A percentile compares a stretch with the other conserved stretches of the same genome.
Evolutionary conservation across 495 filamentous ascomycete species (phyloP).

Genomic region (Tuber brumale): DNA sequence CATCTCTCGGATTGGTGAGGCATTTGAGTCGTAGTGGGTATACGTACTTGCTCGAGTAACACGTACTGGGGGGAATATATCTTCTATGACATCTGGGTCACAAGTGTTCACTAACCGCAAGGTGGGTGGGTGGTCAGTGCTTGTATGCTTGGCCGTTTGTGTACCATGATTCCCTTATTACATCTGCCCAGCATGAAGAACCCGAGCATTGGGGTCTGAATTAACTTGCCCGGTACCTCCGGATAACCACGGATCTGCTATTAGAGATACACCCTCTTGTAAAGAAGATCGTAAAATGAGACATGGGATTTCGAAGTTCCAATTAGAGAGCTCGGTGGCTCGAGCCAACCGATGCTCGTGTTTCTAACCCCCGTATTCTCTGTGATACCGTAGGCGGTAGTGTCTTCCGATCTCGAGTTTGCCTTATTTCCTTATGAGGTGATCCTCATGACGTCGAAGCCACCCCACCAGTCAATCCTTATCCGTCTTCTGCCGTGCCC

Average conservation of each 20-base stretch:
- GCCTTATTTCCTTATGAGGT: not conserved
- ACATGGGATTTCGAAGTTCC: not conserved
- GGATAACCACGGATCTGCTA: not conserved
- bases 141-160: not conserved
- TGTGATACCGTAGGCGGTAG: not conserved
- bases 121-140: not conserved
- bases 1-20: not conserved
- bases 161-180: not conserved
- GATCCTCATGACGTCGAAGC: not conserved
- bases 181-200: not conserved
- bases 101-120: not conserved
- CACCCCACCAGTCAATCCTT: not conserved
- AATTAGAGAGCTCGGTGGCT: not conserved
- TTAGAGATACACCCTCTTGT: not conserved
- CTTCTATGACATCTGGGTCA: not conserved
- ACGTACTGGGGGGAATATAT: not conserved
- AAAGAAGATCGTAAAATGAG: not conserved
- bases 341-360: not conserved
- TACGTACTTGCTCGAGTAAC: not conserved
- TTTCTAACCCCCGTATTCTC: not conserved
- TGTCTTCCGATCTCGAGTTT: not conserved
- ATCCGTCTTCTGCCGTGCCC: not conserved
- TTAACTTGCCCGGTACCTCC: not conserved
- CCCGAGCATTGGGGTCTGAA: not conserved
- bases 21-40: not conserved